These are phyloP conservation scores for Dacryopinax primogenitus DNA, from an alignment of 768 basidiomycete genomes.

Conservation along the genomic window DNA sequence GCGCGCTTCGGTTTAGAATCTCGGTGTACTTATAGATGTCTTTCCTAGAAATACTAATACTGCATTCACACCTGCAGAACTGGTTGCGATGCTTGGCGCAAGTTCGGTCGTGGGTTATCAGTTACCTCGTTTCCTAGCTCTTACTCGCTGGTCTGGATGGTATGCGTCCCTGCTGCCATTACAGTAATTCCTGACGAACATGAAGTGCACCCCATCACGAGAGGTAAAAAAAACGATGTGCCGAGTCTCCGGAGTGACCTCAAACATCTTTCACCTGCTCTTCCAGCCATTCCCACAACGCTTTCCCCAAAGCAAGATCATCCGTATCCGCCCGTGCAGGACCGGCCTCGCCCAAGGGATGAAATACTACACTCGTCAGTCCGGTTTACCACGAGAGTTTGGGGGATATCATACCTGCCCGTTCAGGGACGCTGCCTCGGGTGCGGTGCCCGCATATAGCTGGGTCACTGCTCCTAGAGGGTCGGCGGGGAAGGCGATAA, in stretches of 20 bases:
- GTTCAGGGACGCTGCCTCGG: slow-evolving; percentile 19
- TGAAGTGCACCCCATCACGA: too few relatives aligned
- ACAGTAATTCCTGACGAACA: too few relatives aligned
- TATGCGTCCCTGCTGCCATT: too few relatives aligned
- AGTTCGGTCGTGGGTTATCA: too few relatives aligned
- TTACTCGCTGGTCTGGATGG: too few relatives aligned
- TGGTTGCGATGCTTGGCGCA: too few relatives aligned
- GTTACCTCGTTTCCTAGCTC: too few relatives aligned
- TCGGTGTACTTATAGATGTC: too few relatives aligned
- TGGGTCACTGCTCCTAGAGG: slow-evolving; percentile 21
- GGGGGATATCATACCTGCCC: slow-evolving; percentile 18
- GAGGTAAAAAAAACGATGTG: neutral
- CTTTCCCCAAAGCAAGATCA: neutral
- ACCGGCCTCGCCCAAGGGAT: neutral
- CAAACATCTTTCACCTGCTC: neutral
- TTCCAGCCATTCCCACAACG: slow-evolving; percentile 1
- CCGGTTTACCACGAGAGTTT: neutral
- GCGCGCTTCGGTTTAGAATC: too few relatives aligned
- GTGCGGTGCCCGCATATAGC: slow-evolving; percentile 22
- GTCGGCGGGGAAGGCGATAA: neutral
- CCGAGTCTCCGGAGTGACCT: too few relatives aligned
- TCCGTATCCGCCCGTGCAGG: neutral
- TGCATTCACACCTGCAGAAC: too few relatives aligned
- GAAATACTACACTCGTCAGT: neutral
- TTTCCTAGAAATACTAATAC: too few relatives aligned